A percentile compares a stretch with the other conserved stretches of the same genome.
These are phyloP conservation scores for Westerdykella ornata DNA, from an alignment of 2,329 filamentous ascomycete genomes.

Conservation along the genomic window DNA sequence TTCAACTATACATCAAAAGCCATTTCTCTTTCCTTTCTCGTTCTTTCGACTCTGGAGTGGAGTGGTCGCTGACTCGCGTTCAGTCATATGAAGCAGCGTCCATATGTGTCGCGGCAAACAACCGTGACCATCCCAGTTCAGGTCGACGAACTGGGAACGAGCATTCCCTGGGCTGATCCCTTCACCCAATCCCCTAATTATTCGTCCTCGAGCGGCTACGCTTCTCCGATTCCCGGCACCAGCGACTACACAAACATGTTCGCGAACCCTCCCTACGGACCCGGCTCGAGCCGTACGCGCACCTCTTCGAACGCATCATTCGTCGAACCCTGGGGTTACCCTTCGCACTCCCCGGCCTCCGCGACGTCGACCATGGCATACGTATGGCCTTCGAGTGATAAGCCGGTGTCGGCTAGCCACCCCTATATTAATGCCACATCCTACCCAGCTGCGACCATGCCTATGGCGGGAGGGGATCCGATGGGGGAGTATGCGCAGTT, in stretches of 20 bases:
- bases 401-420: conserved; percentile 19
- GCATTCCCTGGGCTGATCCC: conserved; percentile 21
- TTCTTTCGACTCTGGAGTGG: neutral
- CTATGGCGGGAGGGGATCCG: conserved; percentile 15
- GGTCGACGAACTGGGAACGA: conserved; percentile 15
- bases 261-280: conserved; percentile 22
- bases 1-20: conserved; percentile 19
- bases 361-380: conserved; percentile 30
- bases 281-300: conserved; percentile 26
- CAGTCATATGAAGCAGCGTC: conserved; percentile 18
- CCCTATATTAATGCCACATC: conserved; percentile 18
- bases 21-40: conserved; percentile 8
- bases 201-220: conserved; percentile 31
- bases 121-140: conserved; percentile 14
- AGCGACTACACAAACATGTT: conserved; percentile 26
- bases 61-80: neutral
- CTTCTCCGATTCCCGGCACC: conserved; percentile 23
- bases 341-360: conserved; percentile 31
- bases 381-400: conserved; percentile 26
- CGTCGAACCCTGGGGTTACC: conserved; percentile 27
- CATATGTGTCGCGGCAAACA: conserved; percentile 8
- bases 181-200: conserved; percentile 27
- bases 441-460: conserved; percentile 22
- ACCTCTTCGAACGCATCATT: conserved; percentile 35
- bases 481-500: conserved; percentile 24